Evolutionary conservation across 768 basidiomycete genomes (phyloP), one percentile per base, ranked within the genome.

Genomic region (Boletus coccyginus): DNA sequence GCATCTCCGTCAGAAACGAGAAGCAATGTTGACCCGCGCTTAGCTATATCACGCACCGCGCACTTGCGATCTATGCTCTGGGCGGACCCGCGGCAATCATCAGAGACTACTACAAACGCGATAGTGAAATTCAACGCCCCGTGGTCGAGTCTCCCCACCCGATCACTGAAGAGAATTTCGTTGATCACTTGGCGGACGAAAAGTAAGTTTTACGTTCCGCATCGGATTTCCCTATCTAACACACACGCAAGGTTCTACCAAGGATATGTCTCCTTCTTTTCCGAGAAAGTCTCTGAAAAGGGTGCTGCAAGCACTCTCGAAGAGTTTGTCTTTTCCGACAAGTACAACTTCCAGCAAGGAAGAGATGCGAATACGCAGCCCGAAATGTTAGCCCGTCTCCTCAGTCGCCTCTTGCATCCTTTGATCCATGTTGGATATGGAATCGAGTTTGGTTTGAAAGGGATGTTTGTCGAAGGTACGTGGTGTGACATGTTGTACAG

Each of bases 361-460:
- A 56, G 51, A 27, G 52, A 62, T 27, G 47, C 38, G 3, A 42
- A 40, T 0, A 5, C 55, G 2, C 76, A 80, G 24, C 83, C 81
- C 0, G 71, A 77, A 53, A 83, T 89, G 81, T 66, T 88, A 7
- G 73, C 70, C 50, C 79, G 84, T 17, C 74, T 83, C 53, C 31
- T 57, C 13, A 70, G 75, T 0, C 82, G 78, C 0, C 60, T 88
- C 21, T 5, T 88, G 3, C 88, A 90, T 60, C 78, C 87, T 0
- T 44, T 87, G 53, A 88, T 89, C 44, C 84, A 88, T 62, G 60
- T 73, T 10, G 86, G 84, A 3, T 79, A 82, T 60, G 87, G 86
- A 0, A 56, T 75, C 4, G 88, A 89, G 67, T 88, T 89, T 56
- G 78, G 78, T 9, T 47, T 88, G 38, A 81, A 78, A 16, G 88